Conservation (phyloP, 495 filamentous ascomycete genomes). For the Penicillium desertorum region DNA sequence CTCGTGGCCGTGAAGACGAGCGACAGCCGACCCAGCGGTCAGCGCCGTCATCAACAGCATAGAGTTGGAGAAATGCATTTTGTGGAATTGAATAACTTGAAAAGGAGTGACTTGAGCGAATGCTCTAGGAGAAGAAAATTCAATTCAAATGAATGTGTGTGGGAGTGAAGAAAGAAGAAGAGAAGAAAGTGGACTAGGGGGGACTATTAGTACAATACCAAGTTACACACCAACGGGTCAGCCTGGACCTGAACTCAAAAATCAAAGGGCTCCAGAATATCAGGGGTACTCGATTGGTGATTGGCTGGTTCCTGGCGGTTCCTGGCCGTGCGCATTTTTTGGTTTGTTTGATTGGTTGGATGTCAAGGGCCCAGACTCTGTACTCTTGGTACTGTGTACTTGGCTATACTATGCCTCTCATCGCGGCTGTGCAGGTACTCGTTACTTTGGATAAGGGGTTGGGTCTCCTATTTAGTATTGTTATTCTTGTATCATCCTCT, state of each 20-base stretch:
- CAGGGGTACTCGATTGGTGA: conserved; percentile 13
- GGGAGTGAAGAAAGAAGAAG: conserved; percentile 20
- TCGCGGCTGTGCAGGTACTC: conserved; percentile 6
- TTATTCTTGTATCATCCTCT: background rate
- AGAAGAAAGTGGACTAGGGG: conserved; percentile 24
- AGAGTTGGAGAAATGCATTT: conserved; percentile 47
- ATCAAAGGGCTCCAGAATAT: conserved; percentile 2
- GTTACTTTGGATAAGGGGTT: conserved; percentile 7
- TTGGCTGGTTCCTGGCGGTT: conserved; percentile 18
- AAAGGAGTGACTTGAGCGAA: conserved; percentile 29
- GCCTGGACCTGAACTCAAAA: background rate
- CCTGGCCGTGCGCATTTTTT: conserved; percentile 8
- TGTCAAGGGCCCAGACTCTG: conserved; percentile 6
- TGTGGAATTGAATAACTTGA: conserved; percentile 20
- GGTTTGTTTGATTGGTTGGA: conserved; percentile 10
- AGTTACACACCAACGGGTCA: conserved; percentile 6
- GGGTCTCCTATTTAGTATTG: background rate
- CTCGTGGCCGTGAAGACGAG: conserved; percentile 48
- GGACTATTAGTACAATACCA: conserved; percentile 9
- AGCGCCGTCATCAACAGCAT: conserved; percentile 40
- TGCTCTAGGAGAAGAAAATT: conserved; percentile 22
- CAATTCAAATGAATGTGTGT: conserved; percentile 31
- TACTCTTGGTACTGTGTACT: conserved; percentile 7
- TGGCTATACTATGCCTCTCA: conserved; percentile 1
- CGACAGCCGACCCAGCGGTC: conserved; percentile 44